Percentiles rank a stretch among this genome's conserved stretches.
Conservation (phyloP, 257 asterid species). For the Fraxinus excelsior region DNA sequence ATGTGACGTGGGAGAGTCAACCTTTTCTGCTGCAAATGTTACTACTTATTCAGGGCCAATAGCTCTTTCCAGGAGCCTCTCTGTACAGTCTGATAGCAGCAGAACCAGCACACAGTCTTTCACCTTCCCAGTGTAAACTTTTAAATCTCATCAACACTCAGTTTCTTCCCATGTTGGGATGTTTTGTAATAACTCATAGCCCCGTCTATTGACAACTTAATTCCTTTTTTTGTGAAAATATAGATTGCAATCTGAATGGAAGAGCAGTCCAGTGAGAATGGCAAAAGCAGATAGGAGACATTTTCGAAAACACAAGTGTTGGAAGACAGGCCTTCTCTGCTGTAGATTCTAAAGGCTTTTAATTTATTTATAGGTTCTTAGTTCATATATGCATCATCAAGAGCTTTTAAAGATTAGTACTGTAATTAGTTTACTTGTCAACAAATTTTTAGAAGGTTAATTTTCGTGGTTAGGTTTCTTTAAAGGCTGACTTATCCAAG, state of each 20-base stretch:
- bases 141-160: neutral
- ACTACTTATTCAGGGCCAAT: conserved; percentile 37
- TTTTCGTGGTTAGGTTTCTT: neutral
- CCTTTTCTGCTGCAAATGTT: conserved; percentile 43
- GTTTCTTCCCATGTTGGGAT: neutral
- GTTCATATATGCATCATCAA: conserved; percentile 35
- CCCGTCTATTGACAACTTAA: neutral
- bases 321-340: conserved; percentile 80
- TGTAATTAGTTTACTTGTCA: conserved; percentile 36
- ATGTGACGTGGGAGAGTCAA: conserved; percentile 43
- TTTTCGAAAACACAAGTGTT: conserved; percentile 54
- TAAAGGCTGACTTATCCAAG: too few relatives aligned
- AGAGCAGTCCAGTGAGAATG: conserved; percentile 81
- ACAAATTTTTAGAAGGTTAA: conserved; percentile 16
- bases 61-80: conserved; percentile 49
- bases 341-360: conserved; percentile 60
- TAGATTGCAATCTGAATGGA: conserved; percentile 85
- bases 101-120: conserved; percentile 61
- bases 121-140: conserved; percentile 62
- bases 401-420: neutral
- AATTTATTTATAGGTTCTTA: conserved; percentile 31
- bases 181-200: neutral
- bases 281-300: conserved; percentile 53
- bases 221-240: neutral
- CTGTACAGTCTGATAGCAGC: conserved; percentile 65